Evolutionary conservation across 306 rosid genomes (phyloP).

Genomic region (Cucurbita pepo): DNA sequence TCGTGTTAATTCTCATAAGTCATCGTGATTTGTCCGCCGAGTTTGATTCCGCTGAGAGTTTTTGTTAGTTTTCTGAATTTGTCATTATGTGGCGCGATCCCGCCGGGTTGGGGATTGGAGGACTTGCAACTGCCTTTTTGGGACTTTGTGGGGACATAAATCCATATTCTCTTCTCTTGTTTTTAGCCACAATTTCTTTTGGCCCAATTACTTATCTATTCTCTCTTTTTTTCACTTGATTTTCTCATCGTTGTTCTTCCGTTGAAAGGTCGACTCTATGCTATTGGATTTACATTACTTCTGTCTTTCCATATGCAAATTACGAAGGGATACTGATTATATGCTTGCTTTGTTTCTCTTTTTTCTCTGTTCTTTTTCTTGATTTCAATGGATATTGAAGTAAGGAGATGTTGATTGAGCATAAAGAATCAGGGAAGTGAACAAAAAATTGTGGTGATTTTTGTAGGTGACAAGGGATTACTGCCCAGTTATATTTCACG

Average conservation of each 20-base stretch:
- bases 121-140: not conserved
- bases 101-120: not conserved
- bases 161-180: not conserved
- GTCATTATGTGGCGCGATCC: not conserved
- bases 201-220: too few relatives aligned
- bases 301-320: not conserved
- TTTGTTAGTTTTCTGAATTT: not conserved
- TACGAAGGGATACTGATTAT: not conserved
- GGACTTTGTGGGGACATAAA: not conserved
- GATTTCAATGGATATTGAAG: not conserved
- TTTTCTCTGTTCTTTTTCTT: not conserved
- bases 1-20: not conserved
- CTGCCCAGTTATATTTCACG: conserved; percentile 44
- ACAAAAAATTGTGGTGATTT: conserved; percentile 18
- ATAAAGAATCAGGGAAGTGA: not conserved
- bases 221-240: not conserved
- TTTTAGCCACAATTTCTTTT: too few relatives aligned
- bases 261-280: not conserved
- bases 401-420: not conserved
- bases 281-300: not conserved
- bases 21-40: not conserved
- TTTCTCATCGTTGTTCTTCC: not conserved
- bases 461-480: conserved; percentile 46
- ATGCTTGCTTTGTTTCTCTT: not conserved
- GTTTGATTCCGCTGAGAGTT: not conserved